Conservation (phyloP, 768 basidiomycete species). For the Suillus tomentosus region DNA sequence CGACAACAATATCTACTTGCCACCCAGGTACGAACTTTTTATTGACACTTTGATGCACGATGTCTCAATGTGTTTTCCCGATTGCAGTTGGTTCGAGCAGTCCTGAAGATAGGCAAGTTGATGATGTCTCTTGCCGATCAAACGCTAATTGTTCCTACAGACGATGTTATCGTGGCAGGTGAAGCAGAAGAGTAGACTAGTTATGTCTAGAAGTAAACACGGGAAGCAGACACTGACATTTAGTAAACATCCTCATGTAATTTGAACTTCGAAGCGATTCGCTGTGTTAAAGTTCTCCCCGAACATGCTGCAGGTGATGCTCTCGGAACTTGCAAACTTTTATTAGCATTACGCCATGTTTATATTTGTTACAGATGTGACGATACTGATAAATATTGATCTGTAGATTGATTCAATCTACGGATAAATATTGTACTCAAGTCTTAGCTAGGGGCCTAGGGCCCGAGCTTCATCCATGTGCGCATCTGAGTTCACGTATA, state of each 20-base stretch:
- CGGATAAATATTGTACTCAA: background rate
- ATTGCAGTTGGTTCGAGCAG: constrained; percentile 74
- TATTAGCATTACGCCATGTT: background rate
- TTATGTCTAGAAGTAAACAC: constrained; percentile 20
- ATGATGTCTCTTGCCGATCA: constrained; percentile 1
- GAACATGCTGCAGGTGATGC: background rate
- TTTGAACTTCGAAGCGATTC: constrained; percentile 18
- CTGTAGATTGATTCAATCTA: background rate
- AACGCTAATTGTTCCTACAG: constrained; percentile 37
- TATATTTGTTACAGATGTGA: background rate
- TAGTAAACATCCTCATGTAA: constrained; percentile 27
- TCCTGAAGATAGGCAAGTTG: constrained; percentile 80
- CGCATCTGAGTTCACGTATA: background rate
- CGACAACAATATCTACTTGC: constrained; percentile 95
- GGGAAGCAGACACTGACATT: constrained; percentile 16
- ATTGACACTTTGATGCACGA: background rate
- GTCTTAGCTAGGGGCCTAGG: background rate
- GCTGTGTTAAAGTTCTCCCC: background rate
- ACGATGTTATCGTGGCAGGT: constrained; percentile 78
- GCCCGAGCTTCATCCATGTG: background rate
- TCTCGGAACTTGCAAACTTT: background rate
- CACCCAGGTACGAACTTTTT: constrained; percentile 69
- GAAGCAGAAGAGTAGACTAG: constrained; percentile 62
- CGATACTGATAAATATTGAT: too few relatives aligned
- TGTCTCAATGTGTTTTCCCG: constrained; percentile 11